Conservation (phyloP, 495 filamentous ascomycete species). For the Xylaria cubensis region DNA sequence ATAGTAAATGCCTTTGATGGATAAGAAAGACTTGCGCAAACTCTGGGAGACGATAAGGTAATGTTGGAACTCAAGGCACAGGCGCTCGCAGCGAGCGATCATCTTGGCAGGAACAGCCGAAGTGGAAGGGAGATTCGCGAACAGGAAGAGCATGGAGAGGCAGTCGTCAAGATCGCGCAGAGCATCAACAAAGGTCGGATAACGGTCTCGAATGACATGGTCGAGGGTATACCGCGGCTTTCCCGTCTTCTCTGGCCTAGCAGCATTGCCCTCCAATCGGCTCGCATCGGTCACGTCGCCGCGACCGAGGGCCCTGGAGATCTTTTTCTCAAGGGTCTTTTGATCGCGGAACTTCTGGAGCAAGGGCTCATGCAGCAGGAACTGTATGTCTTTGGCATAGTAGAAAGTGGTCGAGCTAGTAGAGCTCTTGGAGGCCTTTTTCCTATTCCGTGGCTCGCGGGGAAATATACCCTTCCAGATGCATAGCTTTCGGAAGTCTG, state of each 20-base stretch:
- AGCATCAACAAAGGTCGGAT: conserved; percentile 95
- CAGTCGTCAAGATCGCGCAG: conserved; percentile 96
- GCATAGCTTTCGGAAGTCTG: conserved; percentile 95
- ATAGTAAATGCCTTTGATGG: conserved; percentile 99
- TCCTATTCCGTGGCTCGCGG: conserved; percentile 93
- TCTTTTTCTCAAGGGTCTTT: conserved; percentile 96
- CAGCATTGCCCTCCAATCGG: conserved; percentile 64
- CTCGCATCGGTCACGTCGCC: conserved; percentile 87
- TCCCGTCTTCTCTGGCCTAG: conserved; percentile 81
- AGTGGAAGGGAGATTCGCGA: conserved; percentile 93
- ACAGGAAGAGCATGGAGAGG: conserved; percentile 94
- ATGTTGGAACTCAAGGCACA: conserved; percentile 95
- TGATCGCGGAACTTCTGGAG: conserved; percentile 95
- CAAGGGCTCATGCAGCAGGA: conserved; percentile 95
- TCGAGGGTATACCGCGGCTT: conserved; percentile 88
- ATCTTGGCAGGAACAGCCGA: conserved; percentile 88
- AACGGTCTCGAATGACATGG: conserved; percentile 96
- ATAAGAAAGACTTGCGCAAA: conserved; percentile 92
- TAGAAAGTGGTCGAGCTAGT: conserved; percentile 95
- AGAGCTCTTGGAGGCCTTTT: conserved; percentile 90
- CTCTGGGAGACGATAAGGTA: conserved; percentile 91
- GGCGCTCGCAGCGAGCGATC: conserved; percentile 86
- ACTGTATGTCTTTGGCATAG: conserved; percentile 98
- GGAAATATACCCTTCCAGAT: conserved; percentile 99
- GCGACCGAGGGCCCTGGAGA: conserved; percentile 85